A percentile compares a stretch with the other conserved stretches of the same genome.
These are phyloP conservation scores for Alnus rubra DNA, from an alignment of 306 rosid genomes.

Conservation along the genomic window DNA sequence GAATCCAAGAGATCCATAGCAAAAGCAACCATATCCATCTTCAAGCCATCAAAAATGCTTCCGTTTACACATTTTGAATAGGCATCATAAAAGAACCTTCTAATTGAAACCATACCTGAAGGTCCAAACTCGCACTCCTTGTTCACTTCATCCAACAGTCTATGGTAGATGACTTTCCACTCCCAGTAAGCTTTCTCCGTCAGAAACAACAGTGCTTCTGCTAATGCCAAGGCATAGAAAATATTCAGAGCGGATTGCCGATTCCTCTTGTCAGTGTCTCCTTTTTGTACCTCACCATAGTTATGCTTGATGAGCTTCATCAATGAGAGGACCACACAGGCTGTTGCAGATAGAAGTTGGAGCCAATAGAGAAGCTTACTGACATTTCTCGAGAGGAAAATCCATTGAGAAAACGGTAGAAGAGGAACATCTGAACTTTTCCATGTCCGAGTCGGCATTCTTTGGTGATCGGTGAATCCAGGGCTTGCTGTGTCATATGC, in stretches of 20 bases:
- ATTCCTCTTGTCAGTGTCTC: constrained; percentile 79
- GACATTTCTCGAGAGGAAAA: constrained; percentile 64
- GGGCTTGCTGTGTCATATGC: constrained; percentile 11
- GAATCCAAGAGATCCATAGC: constrained; percentile 82
- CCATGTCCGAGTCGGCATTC: constrained; percentile 70
- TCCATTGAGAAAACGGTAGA: constrained; percentile 70
- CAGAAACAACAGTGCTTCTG: constrained; percentile 86
- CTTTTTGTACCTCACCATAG: constrained; percentile 75
- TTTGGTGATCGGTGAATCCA: constrained; percentile 29
- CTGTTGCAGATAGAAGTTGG: constrained; percentile 82
- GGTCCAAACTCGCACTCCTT: constrained; percentile 71
- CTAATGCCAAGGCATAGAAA: constrained; percentile 78
- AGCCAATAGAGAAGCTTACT: constrained; percentile 93
- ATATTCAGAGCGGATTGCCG: constrained; percentile 66
- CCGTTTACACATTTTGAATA: constrained; percentile 86
- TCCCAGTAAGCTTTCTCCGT: constrained; percentile 85
- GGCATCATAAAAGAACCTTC: constrained; percentile 88
- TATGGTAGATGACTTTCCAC: constrained; percentile 64
- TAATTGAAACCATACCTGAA: constrained; percentile 61
- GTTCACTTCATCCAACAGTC: constrained; percentile 68
- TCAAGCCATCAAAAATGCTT: constrained; percentile 89
- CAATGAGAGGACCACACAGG: constrained; percentile 73
- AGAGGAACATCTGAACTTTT: constrained; percentile 78
- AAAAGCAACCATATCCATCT: constrained; percentile 90
- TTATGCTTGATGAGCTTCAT: constrained; percentile 63